Base-by-base conservation (phyloP, 345 rosid genomes). In the Carallia pectinifolia region DNA sequence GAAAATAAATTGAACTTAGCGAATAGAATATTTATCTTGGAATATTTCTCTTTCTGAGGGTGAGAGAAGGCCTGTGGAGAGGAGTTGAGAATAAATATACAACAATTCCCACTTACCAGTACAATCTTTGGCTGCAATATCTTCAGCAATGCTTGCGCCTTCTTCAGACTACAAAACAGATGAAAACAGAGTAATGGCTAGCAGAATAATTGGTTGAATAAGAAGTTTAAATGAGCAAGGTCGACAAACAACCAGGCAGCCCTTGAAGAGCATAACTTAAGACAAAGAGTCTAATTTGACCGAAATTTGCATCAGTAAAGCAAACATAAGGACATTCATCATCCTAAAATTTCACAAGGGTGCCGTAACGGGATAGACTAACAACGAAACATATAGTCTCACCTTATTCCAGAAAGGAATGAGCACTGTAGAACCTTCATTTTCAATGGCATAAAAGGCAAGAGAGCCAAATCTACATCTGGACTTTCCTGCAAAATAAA, bases 341-440 rank as follows among this genome's bases (percentile, higher is more conserved):
- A 64, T 61, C 75, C 68, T 33, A 31, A 65, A 17, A 31, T 59
- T 31, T 39, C 34, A 44, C 16, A 52, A 17, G 66, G 60, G 38
- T 50, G n/a, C 5, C 13, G 7, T 18, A 71, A 2, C 18, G 54
- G 59, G 59, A 34, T 50, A 53, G 34, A 52, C 52, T 29, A 38
- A 62, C 13, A 7, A 1, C 10, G 53, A 29, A 19, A 64, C 39
- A 53, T 40, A 29, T 29, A 53, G 17, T 23, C 80, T 66, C 79
- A 90, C 98, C 79, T 83, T 74, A 87, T 83, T 80, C 95, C 97
- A 64, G 85, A 84, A 59, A 86, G 82, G 71, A 94, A 94, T 15
- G 98, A 94, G 72, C 97, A 91, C 37, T 81, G 86, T 65, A 88
- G 96, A 76, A 91, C 85, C 79, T 86, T 90, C 96, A 91, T 94